Conservation (phyloP, 495 filamentous ascomycete genomes). For the Parachaetomium inaequale region DNA sequence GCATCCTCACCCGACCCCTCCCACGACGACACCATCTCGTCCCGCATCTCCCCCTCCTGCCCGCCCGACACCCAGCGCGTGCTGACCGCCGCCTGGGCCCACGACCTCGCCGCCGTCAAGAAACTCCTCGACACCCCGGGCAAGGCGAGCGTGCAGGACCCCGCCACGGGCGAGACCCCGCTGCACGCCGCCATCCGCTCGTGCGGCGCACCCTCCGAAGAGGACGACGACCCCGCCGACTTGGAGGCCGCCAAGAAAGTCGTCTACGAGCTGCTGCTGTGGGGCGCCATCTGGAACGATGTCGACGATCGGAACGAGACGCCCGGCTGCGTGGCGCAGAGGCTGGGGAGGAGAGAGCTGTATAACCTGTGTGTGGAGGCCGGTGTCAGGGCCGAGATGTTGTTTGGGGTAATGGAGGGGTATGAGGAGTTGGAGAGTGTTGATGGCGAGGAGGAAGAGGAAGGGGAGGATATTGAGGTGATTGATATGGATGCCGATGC, state of each 20-base stretch:
- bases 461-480: slow-evolving; percentile 46
- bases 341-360: slow-evolving; percentile 65
- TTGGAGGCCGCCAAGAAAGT: slow-evolving; percentile 59
- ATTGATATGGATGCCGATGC: slow-evolving; percentile 26
- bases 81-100: slow-evolving; percentile 77
- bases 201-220: slow-evolving; percentile 52
- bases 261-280: slow-evolving; percentile 71
- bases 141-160: slow-evolving; percentile 73
- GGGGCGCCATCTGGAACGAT: slow-evolving; percentile 97
- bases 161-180: slow-evolving; percentile 79
- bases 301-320: slow-evolving; percentile 82
- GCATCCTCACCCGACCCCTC: slow-evolving; percentile 21
- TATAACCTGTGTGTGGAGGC: slow-evolving; percentile 88
- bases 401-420: slow-evolving; percentile 70
- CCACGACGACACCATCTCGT: slow-evolving; percentile 39
- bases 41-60: slow-evolving; percentile 46
- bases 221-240: slow-evolving; percentile 39
- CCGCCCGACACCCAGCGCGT: slow-evolving; percentile 50
- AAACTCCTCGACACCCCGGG: slow-evolving; percentile 62
- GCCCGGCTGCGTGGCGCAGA: slow-evolving; percentile 78
- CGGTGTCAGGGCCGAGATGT: slow-evolving; percentile 83
- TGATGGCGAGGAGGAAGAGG: slow-evolving; percentile 52
- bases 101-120: slow-evolving; percentile 72
- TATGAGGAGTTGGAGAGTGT: slow-evolving; percentile 69
- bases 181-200: slow-evolving; percentile 87